Base-by-base conservation (phyloP, 1,284 basidiomycete genomes). In the Irpex sp. region DNA sequence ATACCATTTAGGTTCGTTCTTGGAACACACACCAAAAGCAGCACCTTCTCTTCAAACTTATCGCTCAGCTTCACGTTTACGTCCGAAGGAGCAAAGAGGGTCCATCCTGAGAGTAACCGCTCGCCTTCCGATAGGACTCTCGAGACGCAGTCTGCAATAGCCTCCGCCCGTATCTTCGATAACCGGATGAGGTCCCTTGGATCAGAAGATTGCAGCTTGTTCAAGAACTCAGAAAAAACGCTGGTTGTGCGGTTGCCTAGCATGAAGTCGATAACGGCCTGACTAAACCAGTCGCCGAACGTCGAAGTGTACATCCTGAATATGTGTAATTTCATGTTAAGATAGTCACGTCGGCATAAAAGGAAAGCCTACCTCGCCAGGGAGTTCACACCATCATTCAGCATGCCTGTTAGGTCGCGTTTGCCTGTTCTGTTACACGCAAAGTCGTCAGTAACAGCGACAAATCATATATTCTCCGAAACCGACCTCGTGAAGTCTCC, bases 281-380 rank as follows among this genome's bases (percentile, higher is more conserved):
- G 97, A 60, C 87, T 90, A 78, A 98, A 99, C 87, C 96, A 98
- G 77, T 98, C 97, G 64, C 91, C 90, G 70, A 96, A 94, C 2
- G 92, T 91, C 19, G 92, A 88, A 5, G 89, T 88, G 75, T 93
- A 93, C 88, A 93, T 86, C 71, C 92, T 86, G 66, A 7, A 17
- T 13, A 17, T 26, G 26, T 38, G 34, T 15, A 40, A 15, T 67
- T 44, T 48, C 52, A 31, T 51, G 13, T 40, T 51, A 34, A 47
- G 7, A 4, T 21, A 49, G 17, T n/a, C 34, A 38, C 36, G 4
- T 52, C 5, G 47, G n/a, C 26, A 3, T 7, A n/a, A 17, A 58
- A 40, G 4, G 5, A 57, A 38, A 40, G 5, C 54, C 47, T 49
- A 86, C 80, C 93, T 86, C 49, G 94, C 91, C 34, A 97, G 78